These are phyloP conservation scores for Apiotrichum porosum DNA, from an alignment of 1,284 basidiomycete genomes.

Conservation along the genomic window DNA sequence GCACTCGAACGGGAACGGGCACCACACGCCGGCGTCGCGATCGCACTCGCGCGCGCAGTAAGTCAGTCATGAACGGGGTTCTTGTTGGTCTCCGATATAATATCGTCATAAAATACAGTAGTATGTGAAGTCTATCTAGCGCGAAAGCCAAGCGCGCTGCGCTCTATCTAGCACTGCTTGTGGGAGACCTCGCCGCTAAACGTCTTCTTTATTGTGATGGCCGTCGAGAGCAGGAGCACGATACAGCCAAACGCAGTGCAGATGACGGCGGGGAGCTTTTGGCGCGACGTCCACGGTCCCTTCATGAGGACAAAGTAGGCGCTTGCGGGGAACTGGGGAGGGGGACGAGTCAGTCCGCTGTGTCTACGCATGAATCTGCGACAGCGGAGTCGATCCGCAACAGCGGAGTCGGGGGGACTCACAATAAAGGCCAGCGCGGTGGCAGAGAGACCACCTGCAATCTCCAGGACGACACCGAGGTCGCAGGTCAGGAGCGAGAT, in stretches of 20 bases:
- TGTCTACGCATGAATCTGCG: no score
- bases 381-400: no score
- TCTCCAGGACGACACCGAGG: constrained; percentile 93
- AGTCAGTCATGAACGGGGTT: no score
- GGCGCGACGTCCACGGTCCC: constrained; percentile 61
- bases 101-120: no score
- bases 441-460: constrained; percentile 91
- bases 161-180: constrained; percentile 37
- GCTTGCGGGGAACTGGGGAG: constrained; percentile 73
- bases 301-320: constrained; percentile 73
- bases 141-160: no score
- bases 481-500: constrained; percentile 91
- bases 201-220: constrained; percentile 67
- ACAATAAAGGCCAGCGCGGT: constrained; percentile 88
- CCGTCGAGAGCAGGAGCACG: constrained; percentile 73
- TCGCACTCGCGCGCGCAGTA: no score
- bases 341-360: neutral
- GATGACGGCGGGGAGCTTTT: constrained; percentile 66
- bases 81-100: no score
- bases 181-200: constrained; percentile 62
- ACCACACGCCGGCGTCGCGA: no score
- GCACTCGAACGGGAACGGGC: no score
- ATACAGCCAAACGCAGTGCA: constrained; percentile 70
- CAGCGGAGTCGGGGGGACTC: no score
- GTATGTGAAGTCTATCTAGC: no score